A percentile compares a stretch with the other conserved stretches of the same genome.
Conservation (phyloP, 2,329 filamentous ascomycete genomes). For the Alternaria brassicicola region DNA sequence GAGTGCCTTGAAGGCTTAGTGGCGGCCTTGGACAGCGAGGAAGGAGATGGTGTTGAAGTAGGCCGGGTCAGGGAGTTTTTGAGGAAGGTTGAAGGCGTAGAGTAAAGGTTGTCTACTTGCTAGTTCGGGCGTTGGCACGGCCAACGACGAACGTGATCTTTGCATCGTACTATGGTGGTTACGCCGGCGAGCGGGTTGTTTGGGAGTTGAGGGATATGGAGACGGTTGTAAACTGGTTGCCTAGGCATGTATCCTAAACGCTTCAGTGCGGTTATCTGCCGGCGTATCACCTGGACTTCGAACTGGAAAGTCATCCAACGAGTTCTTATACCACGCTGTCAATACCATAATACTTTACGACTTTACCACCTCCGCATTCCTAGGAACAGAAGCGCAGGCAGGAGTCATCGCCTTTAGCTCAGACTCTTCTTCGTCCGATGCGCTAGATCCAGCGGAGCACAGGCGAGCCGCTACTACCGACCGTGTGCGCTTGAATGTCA, state of each 20-base stretch:
- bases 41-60: slow-evolving; percentile 71
- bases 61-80: slow-evolving; percentile 79
- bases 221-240: neutral
- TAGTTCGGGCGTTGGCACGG: neutral
- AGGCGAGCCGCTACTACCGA: neutral
- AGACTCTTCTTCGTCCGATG: too few species aligned
- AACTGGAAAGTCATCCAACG: neutral
- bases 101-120: slow-evolving; percentile 8
- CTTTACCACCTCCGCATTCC: neutral
- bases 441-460: neutral
- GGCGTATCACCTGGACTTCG: neutral
- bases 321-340: neutral
- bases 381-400: neutral
- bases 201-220: neutral
- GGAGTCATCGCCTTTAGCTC: neutral
- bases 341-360: slow-evolving; percentile 1
- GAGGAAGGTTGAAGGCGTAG: slow-evolving; percentile 73
- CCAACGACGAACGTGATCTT: neutral
- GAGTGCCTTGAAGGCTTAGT: slow-evolving; percentile 78
- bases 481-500: neutral
- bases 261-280: neutral
- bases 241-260: neutral
- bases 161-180: neutral
- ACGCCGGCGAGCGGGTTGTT: neutral
- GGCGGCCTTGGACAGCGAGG: slow-evolving; percentile 87